These are phyloP conservation scores for Leccinum longicurvipes DNA, from an alignment of 768 basidiomycete species.

Conservation along the genomic window DNA sequence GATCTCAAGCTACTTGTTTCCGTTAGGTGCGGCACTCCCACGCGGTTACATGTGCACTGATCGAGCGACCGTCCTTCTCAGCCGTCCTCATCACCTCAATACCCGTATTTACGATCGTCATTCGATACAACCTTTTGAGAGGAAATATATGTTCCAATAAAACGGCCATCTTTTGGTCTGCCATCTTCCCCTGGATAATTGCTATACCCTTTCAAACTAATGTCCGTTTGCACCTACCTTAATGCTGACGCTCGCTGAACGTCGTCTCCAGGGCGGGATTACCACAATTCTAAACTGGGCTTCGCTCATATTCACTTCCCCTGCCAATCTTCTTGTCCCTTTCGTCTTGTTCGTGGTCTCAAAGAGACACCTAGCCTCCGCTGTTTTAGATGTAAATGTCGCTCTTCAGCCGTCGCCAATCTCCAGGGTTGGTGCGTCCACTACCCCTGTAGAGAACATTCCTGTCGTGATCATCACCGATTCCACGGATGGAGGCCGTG, in stretches of 20 bases:
- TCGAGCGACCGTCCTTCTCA: neutral
- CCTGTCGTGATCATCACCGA: slow-evolving; percentile 20
- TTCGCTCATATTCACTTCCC: slow-evolving; percentile 23
- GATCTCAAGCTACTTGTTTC: slow-evolving; percentile 20
- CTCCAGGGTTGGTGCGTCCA: neutral
- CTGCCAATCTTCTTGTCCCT: slow-evolving; percentile 22
- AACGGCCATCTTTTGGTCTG: slow-evolving; percentile 23
- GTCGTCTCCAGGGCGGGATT: neutral
- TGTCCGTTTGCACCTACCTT: slow-evolving; percentile 4
- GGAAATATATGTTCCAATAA: slow-evolving; percentile 24
- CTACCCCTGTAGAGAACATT: slow-evolving; percentile 4
- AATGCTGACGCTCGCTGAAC: neutral
- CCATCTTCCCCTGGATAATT: slow-evolving; percentile 22
- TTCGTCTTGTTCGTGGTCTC: slow-evolving; percentile 21
- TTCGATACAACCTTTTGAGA: slow-evolving; percentile 24
- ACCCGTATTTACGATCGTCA: slow-evolving; percentile 22
- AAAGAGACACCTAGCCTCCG: slow-evolving; percentile 18
- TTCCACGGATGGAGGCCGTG: slow-evolving; percentile 1
- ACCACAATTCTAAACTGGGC: slow-evolving; percentile 22
- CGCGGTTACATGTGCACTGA: neutral
- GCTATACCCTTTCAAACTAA: slow-evolving; percentile 26
- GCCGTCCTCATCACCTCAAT: slow-evolving; percentile 26
- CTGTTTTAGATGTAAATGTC: slow-evolving; percentile 15
- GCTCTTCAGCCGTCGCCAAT: neutral
- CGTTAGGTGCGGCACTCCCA: slow-evolving; percentile 10